phyloP scores from a whole-genome alignment of 2,329 filamentous ascomycete species.

The Didymellaceae sp. region DNA sequence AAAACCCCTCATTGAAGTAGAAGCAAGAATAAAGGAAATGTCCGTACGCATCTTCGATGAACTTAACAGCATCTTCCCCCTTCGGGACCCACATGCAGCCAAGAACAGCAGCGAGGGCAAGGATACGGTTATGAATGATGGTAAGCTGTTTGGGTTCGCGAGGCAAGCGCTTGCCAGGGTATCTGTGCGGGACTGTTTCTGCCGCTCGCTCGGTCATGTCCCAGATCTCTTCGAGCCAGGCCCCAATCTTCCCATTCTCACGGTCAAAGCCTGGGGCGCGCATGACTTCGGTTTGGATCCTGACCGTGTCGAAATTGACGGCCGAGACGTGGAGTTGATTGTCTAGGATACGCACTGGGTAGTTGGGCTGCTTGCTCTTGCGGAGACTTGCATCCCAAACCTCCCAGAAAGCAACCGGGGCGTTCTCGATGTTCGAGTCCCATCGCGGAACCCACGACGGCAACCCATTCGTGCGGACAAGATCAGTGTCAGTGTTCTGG shows the following conservation, averaged over 20 bases:
- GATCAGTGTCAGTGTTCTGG: not conserved
- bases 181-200: not conserved
- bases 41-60: not conserved
- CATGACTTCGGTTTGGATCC: not conserved
- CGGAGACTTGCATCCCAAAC: not conserved
- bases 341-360: not conserved
- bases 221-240: not conserved
- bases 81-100: not conserved
- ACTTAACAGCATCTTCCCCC: not conserved
- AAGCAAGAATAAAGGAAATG: not conserved
- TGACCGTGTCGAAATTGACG: not conserved
- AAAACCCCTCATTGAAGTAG: not conserved
- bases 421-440: not conserved
- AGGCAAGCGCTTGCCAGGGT: too few species aligned
- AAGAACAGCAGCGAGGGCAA: not conserved
- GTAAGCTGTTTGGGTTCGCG: too few species aligned
- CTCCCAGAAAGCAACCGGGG: not conserved
- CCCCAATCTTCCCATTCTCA: not conserved
- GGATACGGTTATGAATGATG: not conserved
- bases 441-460: not conserved
- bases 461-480: not conserved
- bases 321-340: not conserved
- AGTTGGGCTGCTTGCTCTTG: not conserved
- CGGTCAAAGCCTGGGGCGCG: not conserved
- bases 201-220: not conserved